A percentile compares a stretch with the other conserved stretches of the same genome.
Conservation (phyloP, 257 asterid species). For the Capsicum baccatum region DNA sequence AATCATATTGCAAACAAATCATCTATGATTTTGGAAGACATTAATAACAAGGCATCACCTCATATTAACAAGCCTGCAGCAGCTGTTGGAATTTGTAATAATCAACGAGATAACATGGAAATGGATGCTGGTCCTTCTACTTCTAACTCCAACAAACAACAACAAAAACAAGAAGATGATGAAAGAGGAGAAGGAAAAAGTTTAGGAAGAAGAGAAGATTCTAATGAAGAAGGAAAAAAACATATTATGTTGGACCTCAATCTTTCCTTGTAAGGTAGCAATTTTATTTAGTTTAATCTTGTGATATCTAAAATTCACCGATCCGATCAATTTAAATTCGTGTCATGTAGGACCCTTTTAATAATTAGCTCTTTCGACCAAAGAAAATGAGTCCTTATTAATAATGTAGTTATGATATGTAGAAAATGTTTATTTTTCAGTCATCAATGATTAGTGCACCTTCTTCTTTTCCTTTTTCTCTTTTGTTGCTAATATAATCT, state of each 20-base stretch:
- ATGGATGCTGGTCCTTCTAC: slow-evolving; percentile 26
- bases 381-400: neutral
- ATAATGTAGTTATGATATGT: neutral
- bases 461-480: neutral
- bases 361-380: no score
- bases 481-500: neutral
- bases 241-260: slow-evolving; percentile 44
- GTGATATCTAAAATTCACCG: neutral
- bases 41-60: neutral
- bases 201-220: slow-evolving; percentile 3
- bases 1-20: slow-evolving; percentile 11
- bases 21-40: neutral
- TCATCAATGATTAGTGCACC: neutral
- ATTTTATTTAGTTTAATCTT: neutral
- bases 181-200: neutral
- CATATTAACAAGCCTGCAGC: neutral
- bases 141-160: slow-evolving; percentile 27
- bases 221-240: neutral
- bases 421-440: neutral
- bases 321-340: no score
- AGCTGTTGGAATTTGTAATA: slow-evolving; percentile 30
- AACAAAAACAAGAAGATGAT: neutral
- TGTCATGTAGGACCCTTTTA: neutral
- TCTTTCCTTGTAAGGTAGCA: slow-evolving; percentile 38
- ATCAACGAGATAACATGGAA: slow-evolving; percentile 42